Base-by-base conservation (phyloP, 306 rosid species). In the Inga leiocalycina region DNA sequence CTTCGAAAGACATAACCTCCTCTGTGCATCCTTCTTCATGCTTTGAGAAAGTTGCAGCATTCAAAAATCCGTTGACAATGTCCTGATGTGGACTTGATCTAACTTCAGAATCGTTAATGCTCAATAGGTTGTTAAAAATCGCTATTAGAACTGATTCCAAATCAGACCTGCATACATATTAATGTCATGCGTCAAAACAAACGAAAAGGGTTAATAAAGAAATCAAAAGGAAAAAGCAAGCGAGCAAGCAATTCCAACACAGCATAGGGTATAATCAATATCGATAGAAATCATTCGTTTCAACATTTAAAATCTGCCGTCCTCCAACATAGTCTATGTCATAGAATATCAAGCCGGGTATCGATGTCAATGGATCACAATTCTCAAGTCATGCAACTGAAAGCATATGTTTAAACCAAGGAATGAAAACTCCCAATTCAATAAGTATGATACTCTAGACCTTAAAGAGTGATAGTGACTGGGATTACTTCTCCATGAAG, bases 1-100 rank as follows among this genome's bases (percentile, higher is more conserved):
- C 94, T 87, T 90, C 93, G 65, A 90, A 88, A 81, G 99, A 87
- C 91, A 93, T 84, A 69, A 82, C 78, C 78, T 87, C 86, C 80
- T 86, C 88, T 0, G 81, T 73, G 78, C 87, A 70, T 45, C 81
- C 89, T 73, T 81, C 89, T 11, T 85, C 84, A 37, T 84, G 89
- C 83, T 79, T 65, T 19, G 94, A 87, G 72, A 96, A 91, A 19
- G 76, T 87, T 65, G 98, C 98, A 57, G 90, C 88, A 84, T 80
- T 88, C 70, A 93, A 87, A 89, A 92, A 96, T 65, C 84, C 84
- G 87, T 86, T 85, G 77, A 87, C 89, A 61, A 70, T 67, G n/a
- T 88, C 77, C 77, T 79, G 80, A 78, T 85, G 76, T 30, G 94
- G 86, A 86, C 79, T 89, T 70, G 89, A 86, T 69, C 80, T 80